phyloP scores from a whole-genome alignment of 1,139 yeast genomes.

The Yamadazyma triangularis region DNA sequence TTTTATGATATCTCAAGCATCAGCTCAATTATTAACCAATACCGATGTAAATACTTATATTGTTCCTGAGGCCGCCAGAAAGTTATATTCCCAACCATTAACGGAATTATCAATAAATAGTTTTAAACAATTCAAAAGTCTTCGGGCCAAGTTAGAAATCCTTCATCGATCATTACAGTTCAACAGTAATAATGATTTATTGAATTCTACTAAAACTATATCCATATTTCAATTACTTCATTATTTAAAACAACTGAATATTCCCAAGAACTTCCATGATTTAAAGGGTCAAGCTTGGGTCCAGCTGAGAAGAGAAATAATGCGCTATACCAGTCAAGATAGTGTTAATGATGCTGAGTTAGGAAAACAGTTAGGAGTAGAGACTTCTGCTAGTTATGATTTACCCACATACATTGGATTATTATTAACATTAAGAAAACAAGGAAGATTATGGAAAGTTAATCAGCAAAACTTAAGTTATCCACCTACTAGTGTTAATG shows the following conservation, averaged over 20 bases:
- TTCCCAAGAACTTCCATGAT: no score
- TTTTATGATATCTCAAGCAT: slow-evolving; percentile 34
- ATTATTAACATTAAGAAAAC: slow-evolving; percentile 42
- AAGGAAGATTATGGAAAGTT: slow-evolving; percentile 42
- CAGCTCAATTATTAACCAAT: slow-evolving; percentile 33
- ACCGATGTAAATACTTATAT: slow-evolving; percentile 34
- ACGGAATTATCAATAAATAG: slow-evolving; percentile 28
- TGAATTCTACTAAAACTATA: slow-evolving; percentile 41
- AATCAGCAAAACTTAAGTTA: slow-evolving; percentile 25
- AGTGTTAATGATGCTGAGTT: slow-evolving; percentile 5
- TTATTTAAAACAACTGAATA: slow-evolving; percentile 23
- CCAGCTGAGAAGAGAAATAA: no score
- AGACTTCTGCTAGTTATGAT: slow-evolving; percentile 1
- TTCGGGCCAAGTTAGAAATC: slow-evolving; percentile 42
- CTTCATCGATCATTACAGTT: slow-evolving; percentile 53
- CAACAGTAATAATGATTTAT: slow-evolving; percentile 33
- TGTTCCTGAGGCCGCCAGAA: slow-evolving; percentile 36
- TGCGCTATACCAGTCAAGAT: neutral
- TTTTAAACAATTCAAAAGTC: slow-evolving; percentile 26
- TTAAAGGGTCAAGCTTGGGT: neutral
- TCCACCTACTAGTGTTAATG: slow-evolving; percentile 43
- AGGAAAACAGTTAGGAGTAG: slow-evolving; percentile 12
- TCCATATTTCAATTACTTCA: slow-evolving; percentile 46
- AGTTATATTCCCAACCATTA: slow-evolving; percentile 24
- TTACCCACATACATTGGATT: slow-evolving; percentile 40